phyloP scores from a whole-genome alignment of 164 flowering plant species.

The Aristolochia contorta region DNA sequence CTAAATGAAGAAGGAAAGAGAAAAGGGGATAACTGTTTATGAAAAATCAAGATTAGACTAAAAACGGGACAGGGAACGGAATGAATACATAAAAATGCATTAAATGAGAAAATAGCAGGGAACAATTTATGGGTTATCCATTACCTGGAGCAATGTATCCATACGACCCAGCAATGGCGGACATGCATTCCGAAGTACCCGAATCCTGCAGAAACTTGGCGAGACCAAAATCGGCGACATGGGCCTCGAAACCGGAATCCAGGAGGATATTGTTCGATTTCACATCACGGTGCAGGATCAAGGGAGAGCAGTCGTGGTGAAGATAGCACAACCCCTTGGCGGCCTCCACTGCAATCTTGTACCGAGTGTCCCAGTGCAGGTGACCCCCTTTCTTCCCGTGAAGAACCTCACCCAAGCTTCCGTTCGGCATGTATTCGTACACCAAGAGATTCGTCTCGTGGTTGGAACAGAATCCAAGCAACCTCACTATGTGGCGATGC shows the following conservation, averaged over 20 bases:
- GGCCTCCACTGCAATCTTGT: conserved; percentile 88
- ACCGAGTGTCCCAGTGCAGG: conserved; percentile 89
- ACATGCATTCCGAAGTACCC: conserved; percentile 98
- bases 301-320: conserved; percentile 95
- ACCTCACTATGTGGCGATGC: conserved; percentile 90
- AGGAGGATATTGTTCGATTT: conserved; percentile 95
- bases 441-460: conserved; percentile 93
- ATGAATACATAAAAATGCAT: no score
- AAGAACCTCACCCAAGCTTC: conserved; percentile 92
- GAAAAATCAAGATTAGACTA: no score
- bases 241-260: conserved; percentile 85
- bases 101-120: no score
- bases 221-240: conserved; percentile 97
- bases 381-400: conserved; percentile 99
- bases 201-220: conserved; percentile 97
- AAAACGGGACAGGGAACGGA: no score
- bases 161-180: conserved; percentile 96
- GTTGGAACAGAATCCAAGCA: conserved; percentile 90
- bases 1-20: no score
- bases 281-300: conserved; percentile 90
- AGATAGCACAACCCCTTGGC: conserved; percentile 95
- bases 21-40: no score
- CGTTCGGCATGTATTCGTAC: conserved; percentile 95
- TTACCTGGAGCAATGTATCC: conserved; percentile 98
- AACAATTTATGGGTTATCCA: no score